Evolutionary conservation across 2,329 filamentous ascomycete species (phyloP).

Genomic region (Aureobasidium leucospermi): DNA sequence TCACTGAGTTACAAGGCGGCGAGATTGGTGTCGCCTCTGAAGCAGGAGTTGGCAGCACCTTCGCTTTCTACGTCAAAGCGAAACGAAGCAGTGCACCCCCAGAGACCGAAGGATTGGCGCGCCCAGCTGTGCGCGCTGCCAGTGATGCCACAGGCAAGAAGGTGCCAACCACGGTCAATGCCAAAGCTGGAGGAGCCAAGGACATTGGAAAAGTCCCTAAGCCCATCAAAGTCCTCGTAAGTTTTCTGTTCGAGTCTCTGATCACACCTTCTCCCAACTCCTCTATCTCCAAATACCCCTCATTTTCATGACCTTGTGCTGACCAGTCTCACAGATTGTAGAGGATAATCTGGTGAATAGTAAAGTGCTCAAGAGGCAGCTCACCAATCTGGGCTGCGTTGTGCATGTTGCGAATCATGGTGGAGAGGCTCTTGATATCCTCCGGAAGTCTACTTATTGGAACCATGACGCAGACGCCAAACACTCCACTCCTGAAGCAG

Average conservation of each 20-base stretch:
- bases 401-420: conserved; percentile 41
- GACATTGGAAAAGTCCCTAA: background rate
- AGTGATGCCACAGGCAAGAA: conserved; percentile 16
- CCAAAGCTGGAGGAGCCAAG: background rate
- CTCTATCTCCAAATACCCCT: background rate
- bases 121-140: background rate
- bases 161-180: background rate
- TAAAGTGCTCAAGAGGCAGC: conserved; percentile 43
- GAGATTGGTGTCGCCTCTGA: conserved; percentile 67
- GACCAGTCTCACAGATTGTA: conserved; percentile 28
- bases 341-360: conserved; percentile 42
- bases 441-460: conserved; percentile 38
- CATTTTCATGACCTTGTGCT: background rate
- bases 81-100: conserved; percentile 43
- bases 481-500: background rate
- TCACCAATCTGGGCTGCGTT: conserved; percentile 40
- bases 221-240: conserved; percentile 4
- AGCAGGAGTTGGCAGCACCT: conserved; percentile 63
- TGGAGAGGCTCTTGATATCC: conserved; percentile 39
- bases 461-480: conserved; percentile 18
- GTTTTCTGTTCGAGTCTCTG: conserved; percentile 21
- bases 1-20: conserved; percentile 75
- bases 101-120: conserved; percentile 5
- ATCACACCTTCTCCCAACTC: background rate
- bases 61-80: conserved; percentile 68